Conservation (phyloP, 148 eudicot genomes). For the Pouteria glomerata region DNA sequence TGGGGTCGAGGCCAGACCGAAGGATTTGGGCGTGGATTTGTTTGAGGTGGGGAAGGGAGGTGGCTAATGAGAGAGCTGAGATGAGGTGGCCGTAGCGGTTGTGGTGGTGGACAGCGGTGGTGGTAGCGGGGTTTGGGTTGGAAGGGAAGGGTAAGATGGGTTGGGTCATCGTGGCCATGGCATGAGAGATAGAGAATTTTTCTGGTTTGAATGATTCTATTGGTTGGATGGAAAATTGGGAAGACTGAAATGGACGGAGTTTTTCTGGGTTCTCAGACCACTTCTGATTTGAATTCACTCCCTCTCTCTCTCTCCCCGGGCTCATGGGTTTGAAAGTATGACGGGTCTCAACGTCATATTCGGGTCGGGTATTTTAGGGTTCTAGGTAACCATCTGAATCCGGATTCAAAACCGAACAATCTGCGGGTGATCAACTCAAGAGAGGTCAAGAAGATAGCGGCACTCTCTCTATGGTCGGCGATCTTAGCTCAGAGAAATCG, state of each 20-base stretch:
- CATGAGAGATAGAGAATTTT: neutral
- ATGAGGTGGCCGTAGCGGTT: slow-evolving; percentile 23
- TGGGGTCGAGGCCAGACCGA: slow-evolving; percentile 21
- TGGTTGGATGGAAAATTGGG: neutral
- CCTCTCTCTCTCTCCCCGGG: no score
- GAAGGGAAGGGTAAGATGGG: slow-evolving; percentile 14
- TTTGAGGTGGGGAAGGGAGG: slow-evolving; percentile 35
- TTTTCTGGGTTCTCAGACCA: neutral
- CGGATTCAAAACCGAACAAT: no score
- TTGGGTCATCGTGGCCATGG: slow-evolving; percentile 15
- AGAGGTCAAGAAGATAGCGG: no score
- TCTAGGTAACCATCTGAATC: no score
- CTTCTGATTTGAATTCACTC: neutral
- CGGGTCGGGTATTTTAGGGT: no score
- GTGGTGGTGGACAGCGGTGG: slow-evolving; percentile 14
- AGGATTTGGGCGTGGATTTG: slow-evolving; percentile 46
- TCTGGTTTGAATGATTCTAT: no score
- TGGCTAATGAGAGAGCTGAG: slow-evolving; percentile 23
- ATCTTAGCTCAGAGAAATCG: neutral
- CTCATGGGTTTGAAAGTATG: no score
- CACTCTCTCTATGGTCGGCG: neutral
- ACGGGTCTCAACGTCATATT: no score
- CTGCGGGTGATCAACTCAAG: no score
- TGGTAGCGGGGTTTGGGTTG: slow-evolving; percentile 9
- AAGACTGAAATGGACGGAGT: slow-evolving; percentile 1